Evolutionary conservation across 257 asterid genomes (phyloP), one percentile per base, ranked within the genome.

Genomic region (Plantago elongata): DNA sequence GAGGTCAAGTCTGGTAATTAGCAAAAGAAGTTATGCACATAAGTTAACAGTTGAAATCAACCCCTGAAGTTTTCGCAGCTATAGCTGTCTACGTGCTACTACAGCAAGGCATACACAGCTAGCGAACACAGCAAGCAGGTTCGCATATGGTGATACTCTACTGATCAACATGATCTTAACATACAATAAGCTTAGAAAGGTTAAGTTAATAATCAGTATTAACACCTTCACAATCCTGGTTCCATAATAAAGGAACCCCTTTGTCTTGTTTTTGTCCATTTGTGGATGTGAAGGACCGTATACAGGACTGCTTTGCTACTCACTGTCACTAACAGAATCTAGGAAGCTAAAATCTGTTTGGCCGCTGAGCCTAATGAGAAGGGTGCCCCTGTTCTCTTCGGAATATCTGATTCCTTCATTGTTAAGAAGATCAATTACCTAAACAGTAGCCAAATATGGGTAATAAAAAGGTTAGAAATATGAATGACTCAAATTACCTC

Each of bases 311-410:
- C 27, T 22, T 22, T 22, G 27, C 27, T 74, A 83, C 65, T 92
- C 96, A 5, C 69, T 71, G 56, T 83, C 93, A 45, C 86, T 82
- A 54, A 74, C 86, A 42, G 79, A 52, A 68, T 89, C 89, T 51
- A 79, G 71, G 75, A 92, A 92, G 79, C 89, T 79, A 68, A 92
- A 92, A 58, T 81, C 63, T 16, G 66, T 75, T 76, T 60, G 91
- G 12, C 89, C 89, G 10, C 76, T 72, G 38, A 92, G 95, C 77
- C 66, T 81, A 73, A 92, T 73, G 37, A 92, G 80, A 70, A 92
- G 79, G 3, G 87, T 83, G 71, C 97, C 96, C 29, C 81, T 77
- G 66, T 92, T 92, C 79, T 86, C 97, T 72, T 92, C 99, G 0
- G 77, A 69, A 83, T 87, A 92, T 13, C 66, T 15, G 15, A 92